Percentiles rank a stretch among this genome's conserved stretches.
Conservation (phyloP, 2,329 filamentous ascomycete genomes). For the Zasmidium angulare region DNA sequence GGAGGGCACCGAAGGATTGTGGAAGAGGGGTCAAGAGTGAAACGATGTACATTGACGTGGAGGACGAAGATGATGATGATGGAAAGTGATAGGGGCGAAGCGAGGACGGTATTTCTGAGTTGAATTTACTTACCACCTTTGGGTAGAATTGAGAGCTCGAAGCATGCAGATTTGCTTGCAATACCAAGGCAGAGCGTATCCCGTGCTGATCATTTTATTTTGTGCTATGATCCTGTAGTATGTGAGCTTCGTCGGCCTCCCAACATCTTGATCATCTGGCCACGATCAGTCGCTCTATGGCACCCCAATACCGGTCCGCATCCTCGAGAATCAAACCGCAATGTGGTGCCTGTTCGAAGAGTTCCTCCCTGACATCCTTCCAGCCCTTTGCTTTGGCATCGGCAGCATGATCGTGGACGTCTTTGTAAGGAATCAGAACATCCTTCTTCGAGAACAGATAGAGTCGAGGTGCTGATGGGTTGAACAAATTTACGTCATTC, state of each 20-base stretch:
- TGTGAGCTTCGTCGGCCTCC: too few species aligned
- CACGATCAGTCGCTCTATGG: slow-evolving; percentile 21
- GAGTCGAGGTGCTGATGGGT: slow-evolving; percentile 41
- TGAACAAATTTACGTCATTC: slow-evolving; percentile 16
- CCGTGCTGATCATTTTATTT: too few species aligned
- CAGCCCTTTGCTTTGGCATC: slow-evolving; percentile 52
- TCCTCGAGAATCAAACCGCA: slow-evolving; percentile 62
- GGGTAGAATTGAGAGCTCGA: too few species aligned
- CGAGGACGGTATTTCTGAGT: too few species aligned
- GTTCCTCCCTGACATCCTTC: slow-evolving; percentile 45
- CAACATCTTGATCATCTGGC: too few species aligned
- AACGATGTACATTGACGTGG: neutral
- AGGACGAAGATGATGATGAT: too few species aligned
- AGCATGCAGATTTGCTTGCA: too few species aligned
- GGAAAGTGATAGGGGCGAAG: too few species aligned
- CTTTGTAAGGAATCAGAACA: slow-evolving; percentile 55
- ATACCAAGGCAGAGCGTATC: too few species aligned
- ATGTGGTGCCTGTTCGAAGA: slow-evolving; percentile 60
- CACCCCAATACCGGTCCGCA: slow-evolving; percentile 58
- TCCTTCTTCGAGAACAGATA: slow-evolving; percentile 62
- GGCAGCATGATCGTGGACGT: slow-evolving; percentile 57
- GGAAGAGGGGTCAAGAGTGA: slow-evolving; percentile 10
- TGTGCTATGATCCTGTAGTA: too few species aligned
- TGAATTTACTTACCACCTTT: too few species aligned
- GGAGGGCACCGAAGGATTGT: slow-evolving; percentile 9